A percentile compares a stretch with the other conserved stretches of the same genome.
phyloP scores from a whole-genome alignment of 768 basidiomycete genomes.

The Phlebiopsis flavidoalba region DNA sequence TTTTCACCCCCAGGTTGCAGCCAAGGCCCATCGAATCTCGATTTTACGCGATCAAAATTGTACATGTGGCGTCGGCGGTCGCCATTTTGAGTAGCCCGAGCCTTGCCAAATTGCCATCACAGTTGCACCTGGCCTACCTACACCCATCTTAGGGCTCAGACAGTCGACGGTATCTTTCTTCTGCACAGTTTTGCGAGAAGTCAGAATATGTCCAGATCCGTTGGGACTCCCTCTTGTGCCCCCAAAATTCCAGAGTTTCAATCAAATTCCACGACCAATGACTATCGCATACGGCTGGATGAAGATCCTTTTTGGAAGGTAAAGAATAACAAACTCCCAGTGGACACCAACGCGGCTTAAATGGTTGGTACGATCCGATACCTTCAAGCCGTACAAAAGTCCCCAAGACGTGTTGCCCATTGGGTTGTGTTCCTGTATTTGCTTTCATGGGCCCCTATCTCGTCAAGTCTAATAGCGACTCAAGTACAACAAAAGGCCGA shows the following conservation, averaged over 20 bases:
- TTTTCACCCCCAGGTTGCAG: not conserved
- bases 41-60: no score
- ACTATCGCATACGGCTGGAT: not conserved
- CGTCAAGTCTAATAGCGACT: not conserved
- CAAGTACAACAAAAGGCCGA: not conserved
- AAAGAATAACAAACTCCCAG: not conserved
- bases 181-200: no score
- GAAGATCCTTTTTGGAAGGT: constrained; percentile 14
- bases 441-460: not conserved
- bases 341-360: not conserved
- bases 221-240: not conserved
- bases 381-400: not conserved
- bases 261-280: constrained; percentile 3
- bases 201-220: not conserved
- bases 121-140: no score
- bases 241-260: constrained; percentile 7
- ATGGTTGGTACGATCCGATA: not conserved
- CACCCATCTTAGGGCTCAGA: no score
- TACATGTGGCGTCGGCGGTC: no score
- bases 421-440: constrained; percentile 9
- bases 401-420: not conserved
- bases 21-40: no score
- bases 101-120: no score
- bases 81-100: no score
- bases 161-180: no score